Evolutionary conservation across 495 filamentous ascomycete species (phyloP), one percentile per base, ranked within the genome.

Genomic region (Astrothelium subdiscretum): DNA sequence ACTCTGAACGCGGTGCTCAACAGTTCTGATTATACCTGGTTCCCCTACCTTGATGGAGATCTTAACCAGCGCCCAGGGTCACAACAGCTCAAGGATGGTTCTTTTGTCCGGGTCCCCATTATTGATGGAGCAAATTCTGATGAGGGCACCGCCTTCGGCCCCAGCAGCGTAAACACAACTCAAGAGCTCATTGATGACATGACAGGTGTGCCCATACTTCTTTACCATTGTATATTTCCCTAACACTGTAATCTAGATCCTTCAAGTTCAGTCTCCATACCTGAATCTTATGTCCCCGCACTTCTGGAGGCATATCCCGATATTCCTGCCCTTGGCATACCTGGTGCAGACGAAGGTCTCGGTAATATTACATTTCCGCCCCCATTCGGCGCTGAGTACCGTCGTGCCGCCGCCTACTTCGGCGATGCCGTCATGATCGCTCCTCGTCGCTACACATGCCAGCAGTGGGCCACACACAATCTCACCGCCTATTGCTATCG

Each of bases 61-160:
- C 72, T 83, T 57, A 71, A 83, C 31, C 59, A 62, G 15, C 60
- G 68, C 5, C 67, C 66, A 26, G 66, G 67, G 13, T 71, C 63
- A 29, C 38, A 70, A 5, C 76, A 78, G 60, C 71, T 79, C 12
- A 65, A 57, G 1, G 57, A 66, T 8, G 76, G 78, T 26, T 65
- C 65, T n/a, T 84, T 83, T 67, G 83, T 84, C 20, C 48, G 76
- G 58, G 76, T 87, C 32, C 81, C 81, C 2, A 79, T 86, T 59
- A 80, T 87, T 43, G 71, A 78, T 43, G 84, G 85, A 13, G 77
- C 83, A 32, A 84, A 81, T 66, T 78, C 67, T 73, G 84, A 88
- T 66, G 84, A 87, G 57, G 85, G 85, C 4, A 84, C 81, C 1
- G 75, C 83, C 13, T 86, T 86, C 61, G 79, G 80, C 1, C 62